These are phyloP conservation scores for Corniculantispora saksenae DNA, from an alignment of 2,329 filamentous ascomycete genomes.

Conservation along the genomic window DNA sequence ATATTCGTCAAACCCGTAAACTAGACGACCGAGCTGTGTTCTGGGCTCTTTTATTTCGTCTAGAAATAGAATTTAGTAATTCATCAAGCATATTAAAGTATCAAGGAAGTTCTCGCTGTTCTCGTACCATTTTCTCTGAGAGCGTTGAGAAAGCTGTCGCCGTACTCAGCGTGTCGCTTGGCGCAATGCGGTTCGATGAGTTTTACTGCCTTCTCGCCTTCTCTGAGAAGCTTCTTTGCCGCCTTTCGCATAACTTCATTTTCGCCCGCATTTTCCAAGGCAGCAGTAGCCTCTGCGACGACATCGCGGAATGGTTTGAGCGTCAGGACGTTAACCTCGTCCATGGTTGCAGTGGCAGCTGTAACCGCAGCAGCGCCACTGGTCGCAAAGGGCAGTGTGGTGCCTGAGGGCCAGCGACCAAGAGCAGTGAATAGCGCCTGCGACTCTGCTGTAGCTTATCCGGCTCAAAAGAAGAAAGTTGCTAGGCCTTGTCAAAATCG, in stretches of 20 bases:
- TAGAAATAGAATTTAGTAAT: conserved; percentile 27
- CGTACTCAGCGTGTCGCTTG: conserved; percentile 42
- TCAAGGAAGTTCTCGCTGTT: no score
- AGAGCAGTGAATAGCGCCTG: neutral
- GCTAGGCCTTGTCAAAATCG: neutral
- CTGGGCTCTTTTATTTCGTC: conserved; percentile 53
- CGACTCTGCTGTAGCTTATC: neutral
- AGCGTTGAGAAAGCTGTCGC: conserved; percentile 49
- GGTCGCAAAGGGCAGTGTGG: neutral
- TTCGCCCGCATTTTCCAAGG: conserved; percentile 49
- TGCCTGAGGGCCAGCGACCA: neutral
- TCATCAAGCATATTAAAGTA: neutral
- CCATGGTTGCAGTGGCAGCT: conserved; percentile 33
- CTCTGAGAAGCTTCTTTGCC: conserved; percentile 48
- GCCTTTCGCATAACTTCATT: conserved; percentile 50
- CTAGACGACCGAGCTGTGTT: conserved; percentile 48
- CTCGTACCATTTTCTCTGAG: conserved; percentile 55
- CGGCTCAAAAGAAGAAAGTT: neutral
- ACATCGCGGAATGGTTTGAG: conserved; percentile 54
- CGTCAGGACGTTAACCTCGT: conserved; percentile 45
- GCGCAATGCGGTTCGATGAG: conserved; percentile 28
- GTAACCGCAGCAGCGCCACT: neutral
- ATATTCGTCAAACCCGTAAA: conserved; percentile 61
- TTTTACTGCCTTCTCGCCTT: conserved; percentile 51
- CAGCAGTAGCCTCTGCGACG: conserved; percentile 50